phyloP scores from a whole-genome alignment of 2,329 filamentous ascomycete genomes.

The Talaromyces sp. region DNA sequence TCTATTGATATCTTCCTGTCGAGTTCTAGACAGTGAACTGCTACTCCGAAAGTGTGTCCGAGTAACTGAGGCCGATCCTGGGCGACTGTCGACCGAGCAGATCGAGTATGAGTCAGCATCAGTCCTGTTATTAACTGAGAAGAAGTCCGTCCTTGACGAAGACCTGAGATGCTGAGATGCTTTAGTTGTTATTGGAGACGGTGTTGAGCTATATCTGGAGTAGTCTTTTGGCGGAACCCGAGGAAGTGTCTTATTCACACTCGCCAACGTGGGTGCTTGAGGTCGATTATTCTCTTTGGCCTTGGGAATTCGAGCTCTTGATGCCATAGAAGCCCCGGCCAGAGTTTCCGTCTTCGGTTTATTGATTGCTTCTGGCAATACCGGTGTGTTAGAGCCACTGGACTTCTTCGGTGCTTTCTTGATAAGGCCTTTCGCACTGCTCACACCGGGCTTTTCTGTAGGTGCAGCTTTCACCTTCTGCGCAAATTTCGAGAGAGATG shows the following conservation, averaged over 20 bases:
- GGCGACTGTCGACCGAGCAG: slow-evolving; percentile 29
- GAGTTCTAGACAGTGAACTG: slow-evolving; percentile 39
- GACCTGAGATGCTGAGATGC: slow-evolving; percentile 14
- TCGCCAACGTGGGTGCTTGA: slow-evolving; percentile 13
- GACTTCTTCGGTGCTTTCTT: slow-evolving; percentile 13
- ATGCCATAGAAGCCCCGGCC: slow-evolving; percentile 14
- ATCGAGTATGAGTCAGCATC: slow-evolving; percentile 40
- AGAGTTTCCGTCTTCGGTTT: slow-evolving; percentile 16
- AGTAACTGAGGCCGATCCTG: slow-evolving; percentile 35
- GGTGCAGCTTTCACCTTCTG: slow-evolving; percentile 28
- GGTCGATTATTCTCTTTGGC: not conserved
- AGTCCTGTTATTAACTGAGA: slow-evolving; percentile 34
- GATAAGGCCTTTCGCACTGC: slow-evolving; percentile 18
- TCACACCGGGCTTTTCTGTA: slow-evolving; percentile 21
- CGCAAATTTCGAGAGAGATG: slow-evolving; percentile 28
- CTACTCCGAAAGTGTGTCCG: slow-evolving; percentile 40
- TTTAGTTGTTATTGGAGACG: slow-evolving; percentile 18
- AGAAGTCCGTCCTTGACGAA: slow-evolving; percentile 25
- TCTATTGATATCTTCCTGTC: slow-evolving; percentile 36
- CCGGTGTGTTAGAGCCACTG: not conserved
- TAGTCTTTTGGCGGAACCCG: slow-evolving; percentile 24
- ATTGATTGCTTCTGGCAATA: slow-evolving; percentile 15
- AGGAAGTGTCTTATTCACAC: slow-evolving; percentile 25
- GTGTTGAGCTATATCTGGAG: slow-evolving; percentile 17
- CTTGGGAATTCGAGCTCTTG: not conserved